A percentile compares a stretch with the other conserved stretches of the same genome.
Conservation (phyloP, 371 early-diverging fungal genomes). For the Umbelopsis sp. region DNA sequence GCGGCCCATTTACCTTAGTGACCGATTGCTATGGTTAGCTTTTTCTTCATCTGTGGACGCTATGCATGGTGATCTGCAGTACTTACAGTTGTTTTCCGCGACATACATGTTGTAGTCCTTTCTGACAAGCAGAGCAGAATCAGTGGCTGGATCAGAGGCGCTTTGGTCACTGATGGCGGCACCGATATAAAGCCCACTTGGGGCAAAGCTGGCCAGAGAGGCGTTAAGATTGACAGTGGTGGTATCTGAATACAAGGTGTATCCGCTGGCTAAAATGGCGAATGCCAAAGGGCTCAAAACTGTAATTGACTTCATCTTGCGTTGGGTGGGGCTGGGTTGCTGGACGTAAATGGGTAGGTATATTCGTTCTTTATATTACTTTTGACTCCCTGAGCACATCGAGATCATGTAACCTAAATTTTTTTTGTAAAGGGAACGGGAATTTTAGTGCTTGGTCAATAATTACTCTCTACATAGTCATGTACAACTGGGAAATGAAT, state of each 20-base stretch:
- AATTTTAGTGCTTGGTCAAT: background rate
- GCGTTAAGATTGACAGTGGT: background rate
- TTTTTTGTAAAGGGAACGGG: background rate
- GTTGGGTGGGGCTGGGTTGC: background rate
- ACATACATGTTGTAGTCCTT: constrained; percentile 19
- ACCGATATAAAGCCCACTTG: background rate
- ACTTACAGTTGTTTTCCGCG: constrained; percentile 17
- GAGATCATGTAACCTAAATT: background rate
- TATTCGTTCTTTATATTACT: background rate
- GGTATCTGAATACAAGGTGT: constrained; percentile 3
- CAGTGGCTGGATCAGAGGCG: background rate
- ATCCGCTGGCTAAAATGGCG: background rate
- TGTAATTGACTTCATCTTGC: background rate
- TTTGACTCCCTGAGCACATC: background rate
- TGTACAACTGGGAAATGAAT: constrained; percentile 4
- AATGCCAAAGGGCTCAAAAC: background rate
- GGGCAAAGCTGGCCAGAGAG: constrained; percentile 2
- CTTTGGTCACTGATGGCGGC: constrained; percentile 1
- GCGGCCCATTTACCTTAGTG: background rate
- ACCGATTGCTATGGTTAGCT: too few species aligned
- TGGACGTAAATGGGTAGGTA: background rate
- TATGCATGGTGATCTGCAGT: background rate
- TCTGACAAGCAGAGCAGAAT: background rate
- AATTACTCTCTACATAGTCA: background rate
- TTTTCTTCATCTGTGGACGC: background rate